A percentile compares a stretch with the other conserved stretches of the same genome.
These are phyloP conservation scores for Pseudocercospora cruenta DNA, from an alignment of 2,329 filamentous ascomycete genomes.

Conservation along the genomic window DNA sequence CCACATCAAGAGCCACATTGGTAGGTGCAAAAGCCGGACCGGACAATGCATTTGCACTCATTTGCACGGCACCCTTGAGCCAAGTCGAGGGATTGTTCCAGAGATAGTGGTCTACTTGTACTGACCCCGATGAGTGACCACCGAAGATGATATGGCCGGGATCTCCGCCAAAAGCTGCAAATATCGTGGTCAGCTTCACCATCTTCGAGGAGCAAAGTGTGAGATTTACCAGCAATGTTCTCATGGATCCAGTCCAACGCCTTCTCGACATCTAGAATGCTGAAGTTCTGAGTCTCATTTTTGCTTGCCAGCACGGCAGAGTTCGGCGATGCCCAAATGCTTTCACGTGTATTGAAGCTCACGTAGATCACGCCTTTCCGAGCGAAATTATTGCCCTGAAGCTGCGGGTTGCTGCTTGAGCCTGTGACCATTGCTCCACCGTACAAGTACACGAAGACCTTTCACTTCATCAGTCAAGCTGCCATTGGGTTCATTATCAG, in stretches of 20 bases:
- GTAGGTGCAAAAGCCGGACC: conserved; percentile 46
- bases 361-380: conserved; percentile 13
- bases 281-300: conserved; percentile 11
- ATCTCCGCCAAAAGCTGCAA: conserved; percentile 11
- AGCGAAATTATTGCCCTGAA: conserved; percentile 31
- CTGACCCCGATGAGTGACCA: conserved; percentile 43
- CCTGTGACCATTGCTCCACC: conserved; percentile 16
- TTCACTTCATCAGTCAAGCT: background rate
- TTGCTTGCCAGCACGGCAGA: background rate
- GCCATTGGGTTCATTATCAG: too few species aligned
- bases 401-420: conserved; percentile 24
- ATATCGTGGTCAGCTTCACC: background rate
- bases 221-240: conserved; percentile 6
- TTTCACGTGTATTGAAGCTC: conserved; percentile 11
- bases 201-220: too few species aligned
- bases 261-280: conserved; percentile 13
- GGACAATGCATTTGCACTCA: conserved; percentile 49
- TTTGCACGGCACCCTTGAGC: conserved; percentile 36
- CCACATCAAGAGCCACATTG: conserved; percentile 44
- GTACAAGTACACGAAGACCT: conserved; percentile 16
- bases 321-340: conserved; percentile 10
- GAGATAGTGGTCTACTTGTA: conserved; percentile 44
- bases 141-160: conserved; percentile 10
- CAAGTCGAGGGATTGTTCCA: conserved; percentile 25
- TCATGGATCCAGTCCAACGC: conserved; percentile 13